Percentiles rank a stretch among this genome's conserved stretches.
phyloP scores from a whole-genome alignment of 768 basidiomycete species.

The Naganishia randhawae region DNA sequence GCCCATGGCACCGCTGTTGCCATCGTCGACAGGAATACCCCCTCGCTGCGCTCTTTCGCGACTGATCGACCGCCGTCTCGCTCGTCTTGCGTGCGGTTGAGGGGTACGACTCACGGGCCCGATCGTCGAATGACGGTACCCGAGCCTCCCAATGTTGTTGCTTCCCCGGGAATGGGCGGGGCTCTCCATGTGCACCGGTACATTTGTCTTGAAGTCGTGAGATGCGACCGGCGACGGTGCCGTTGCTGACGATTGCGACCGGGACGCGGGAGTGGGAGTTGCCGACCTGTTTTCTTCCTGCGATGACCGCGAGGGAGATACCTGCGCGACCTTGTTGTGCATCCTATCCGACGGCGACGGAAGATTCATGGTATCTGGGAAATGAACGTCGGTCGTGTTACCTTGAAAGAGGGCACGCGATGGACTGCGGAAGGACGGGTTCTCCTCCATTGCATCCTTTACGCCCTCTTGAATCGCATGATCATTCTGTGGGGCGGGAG shows the following conservation, averaged over 20 bases:
- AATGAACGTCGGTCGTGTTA: background rate
- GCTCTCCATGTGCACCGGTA: background rate
- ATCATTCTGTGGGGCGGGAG: background rate
- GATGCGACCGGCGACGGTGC: background rate
- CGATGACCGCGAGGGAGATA: too few species aligned
- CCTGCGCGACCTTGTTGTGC: too few species aligned
- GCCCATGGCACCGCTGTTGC: too few species aligned
- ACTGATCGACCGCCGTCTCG: background rate
- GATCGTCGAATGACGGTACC: background rate
- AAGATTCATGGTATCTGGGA: background rate
- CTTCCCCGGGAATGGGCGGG: background rate
- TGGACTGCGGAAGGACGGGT: constrained; percentile 11
- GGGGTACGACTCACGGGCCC: background rate
- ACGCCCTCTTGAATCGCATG: background rate
- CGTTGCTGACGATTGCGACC: too few species aligned
- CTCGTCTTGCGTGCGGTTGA: background rate
- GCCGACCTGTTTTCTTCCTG: too few species aligned
- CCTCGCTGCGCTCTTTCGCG: too few species aligned
- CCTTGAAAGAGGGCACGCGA: background rate
- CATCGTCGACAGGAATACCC: too few species aligned
- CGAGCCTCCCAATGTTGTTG: background rate
- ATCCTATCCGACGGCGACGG: too few species aligned
- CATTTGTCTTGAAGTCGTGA: background rate
- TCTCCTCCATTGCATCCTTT: constrained; percentile 11
- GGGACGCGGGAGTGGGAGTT: too few species aligned